Evolutionary conservation across 2,329 filamentous ascomycete genomes (phyloP).

Genomic region (Nakataea oryzae): DNA sequence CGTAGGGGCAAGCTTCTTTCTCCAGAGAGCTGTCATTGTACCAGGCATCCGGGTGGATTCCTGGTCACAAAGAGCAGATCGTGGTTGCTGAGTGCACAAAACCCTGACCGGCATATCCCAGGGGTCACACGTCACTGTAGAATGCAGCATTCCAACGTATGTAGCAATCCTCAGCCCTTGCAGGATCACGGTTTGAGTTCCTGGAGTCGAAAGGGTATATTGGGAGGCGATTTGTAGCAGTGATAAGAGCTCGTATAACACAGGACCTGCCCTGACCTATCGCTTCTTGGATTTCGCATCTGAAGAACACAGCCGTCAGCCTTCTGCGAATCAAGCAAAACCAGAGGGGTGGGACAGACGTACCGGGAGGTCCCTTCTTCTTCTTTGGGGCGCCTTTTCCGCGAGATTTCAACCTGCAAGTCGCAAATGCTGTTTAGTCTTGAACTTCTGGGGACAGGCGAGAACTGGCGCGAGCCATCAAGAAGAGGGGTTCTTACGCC

Average conservation of each 20-base stretch:
- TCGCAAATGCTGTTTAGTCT: constrained; percentile 8
- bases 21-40: not conserved
- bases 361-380: constrained; percentile 52
- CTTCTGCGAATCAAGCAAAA: not conserved
- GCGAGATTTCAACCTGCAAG: constrained; percentile 63
- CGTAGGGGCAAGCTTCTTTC: too few species aligned
- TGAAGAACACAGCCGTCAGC: not conserved
- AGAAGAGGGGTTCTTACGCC: constrained; percentile 35
- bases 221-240: not conserved
- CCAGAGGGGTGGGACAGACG: constrained; percentile 2
- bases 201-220: not conserved
- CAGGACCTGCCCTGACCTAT: not conserved
- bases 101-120: not conserved
- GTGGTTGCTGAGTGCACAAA: not conserved
- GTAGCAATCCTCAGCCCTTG: not conserved
- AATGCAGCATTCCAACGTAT: not conserved
- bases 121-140: not conserved
- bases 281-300: constrained; percentile 24
- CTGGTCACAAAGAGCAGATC: not conserved
- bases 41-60: not conserved
- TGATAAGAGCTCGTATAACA: not conserved
- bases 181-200: not conserved
- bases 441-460: not conserved
- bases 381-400: constrained; percentile 87
- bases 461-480: not conserved